These are phyloP conservation scores for Tricholoma saponaceum DNA, from an alignment of 768 basidiomycete genomes.

Conservation along the genomic window DNA sequence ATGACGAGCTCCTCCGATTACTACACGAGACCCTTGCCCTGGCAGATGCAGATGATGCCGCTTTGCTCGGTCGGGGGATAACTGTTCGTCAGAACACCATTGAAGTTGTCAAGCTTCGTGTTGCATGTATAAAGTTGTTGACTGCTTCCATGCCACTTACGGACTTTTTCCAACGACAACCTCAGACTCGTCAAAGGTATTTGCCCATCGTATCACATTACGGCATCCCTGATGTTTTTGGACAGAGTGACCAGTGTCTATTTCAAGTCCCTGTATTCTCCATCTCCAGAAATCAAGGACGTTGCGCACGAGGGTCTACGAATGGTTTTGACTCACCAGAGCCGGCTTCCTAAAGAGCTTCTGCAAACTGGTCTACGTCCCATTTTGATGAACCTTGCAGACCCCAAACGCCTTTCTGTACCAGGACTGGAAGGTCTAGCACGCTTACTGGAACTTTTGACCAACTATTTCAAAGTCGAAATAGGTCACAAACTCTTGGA, in stretches of 20 bases:
- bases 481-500: slow-evolving; percentile 97
- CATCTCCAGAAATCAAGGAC: slow-evolving; percentile 86
- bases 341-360: slow-evolving; percentile 90
- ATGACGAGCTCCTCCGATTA: slow-evolving; percentile 87
- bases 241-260: slow-evolving; percentile 88
- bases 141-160: slow-evolving; percentile 94
- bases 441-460: slow-evolving; percentile 86
- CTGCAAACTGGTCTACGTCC: slow-evolving; percentile 94
- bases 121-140: slow-evolving; percentile 89
- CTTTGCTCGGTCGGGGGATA: slow-evolving; percentile 69
- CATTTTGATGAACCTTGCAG: slow-evolving; percentile 96
- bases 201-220: slow-evolving; percentile 8
- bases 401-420: slow-evolving; percentile 90
- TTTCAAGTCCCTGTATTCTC: slow-evolving; percentile 97
- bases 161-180: slow-evolving; percentile 87
- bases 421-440: slow-evolving; percentile 92
- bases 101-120: slow-evolving; percentile 85
- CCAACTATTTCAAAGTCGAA: slow-evolving; percentile 99
- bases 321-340: slow-evolving; percentile 85
- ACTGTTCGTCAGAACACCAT: slow-evolving; percentile 68
- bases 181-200: slow-evolving; percentile 81
- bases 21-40: slow-evolving; percentile 92
- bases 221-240: slow-evolving; percentile 1
- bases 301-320: slow-evolving; percentile 92
- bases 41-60: slow-evolving; percentile 92